Conservation (phyloP, 192 early-diverging fungal genomes). For the Coemansia sp. region DNA sequence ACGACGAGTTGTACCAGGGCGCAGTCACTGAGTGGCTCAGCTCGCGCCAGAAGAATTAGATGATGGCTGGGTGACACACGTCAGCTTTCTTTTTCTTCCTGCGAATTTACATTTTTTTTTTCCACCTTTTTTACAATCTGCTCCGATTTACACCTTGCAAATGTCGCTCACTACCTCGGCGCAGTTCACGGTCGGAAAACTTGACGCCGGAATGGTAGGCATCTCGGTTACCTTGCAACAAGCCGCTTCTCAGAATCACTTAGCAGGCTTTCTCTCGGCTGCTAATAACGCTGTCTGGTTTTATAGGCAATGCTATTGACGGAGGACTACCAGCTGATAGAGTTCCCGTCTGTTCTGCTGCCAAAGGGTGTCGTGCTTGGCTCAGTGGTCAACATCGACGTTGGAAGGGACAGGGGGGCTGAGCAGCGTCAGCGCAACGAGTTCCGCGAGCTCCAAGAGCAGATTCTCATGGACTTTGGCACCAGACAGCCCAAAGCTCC, state of each 20-base stretch:
- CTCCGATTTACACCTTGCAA: neutral
- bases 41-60: conserved; percentile 23
- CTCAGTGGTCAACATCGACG: conserved; percentile 94
- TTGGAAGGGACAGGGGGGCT: conserved; percentile 83
- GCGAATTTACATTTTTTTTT: neutral
- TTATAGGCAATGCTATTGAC: conserved; percentile 81
- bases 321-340: conserved; percentile 97
- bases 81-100: neutral
- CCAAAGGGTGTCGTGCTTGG: conserved; percentile 92
- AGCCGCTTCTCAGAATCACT: neutral
- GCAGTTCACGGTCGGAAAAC: conserved; percentile 86
- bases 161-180: conserved; percentile 45
- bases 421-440: conserved; percentile 79
- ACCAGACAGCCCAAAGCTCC: conserved; percentile 76
- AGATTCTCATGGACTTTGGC: conserved; percentile 78
- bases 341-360: conserved; percentile 94
- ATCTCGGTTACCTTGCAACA: neutral
- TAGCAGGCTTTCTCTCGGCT: neutral
- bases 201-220: conserved; percentile 88
- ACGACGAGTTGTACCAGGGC: conserved; percentile 55
- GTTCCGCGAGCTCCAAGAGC: conserved; percentile 84
- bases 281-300: neutral
- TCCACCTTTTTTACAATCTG: neutral
- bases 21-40: conserved; percentile 45
- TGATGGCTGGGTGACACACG: neutral